Conservation (phyloP, 1,139 yeast species). For the Lodderomyces elongisporus region DNA sequence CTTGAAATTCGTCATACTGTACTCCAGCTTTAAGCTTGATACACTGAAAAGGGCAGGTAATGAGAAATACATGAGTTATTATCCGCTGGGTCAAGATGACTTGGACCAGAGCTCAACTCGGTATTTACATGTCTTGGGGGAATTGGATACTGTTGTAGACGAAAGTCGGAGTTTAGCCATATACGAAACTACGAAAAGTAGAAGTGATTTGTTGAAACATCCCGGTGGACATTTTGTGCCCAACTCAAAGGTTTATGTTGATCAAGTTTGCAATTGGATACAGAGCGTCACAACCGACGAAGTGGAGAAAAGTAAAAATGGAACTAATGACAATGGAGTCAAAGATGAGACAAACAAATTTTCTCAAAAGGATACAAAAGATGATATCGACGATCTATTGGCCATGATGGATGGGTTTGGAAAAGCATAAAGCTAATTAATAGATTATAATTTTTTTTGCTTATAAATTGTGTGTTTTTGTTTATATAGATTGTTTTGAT, state of each 20-base stretch:
- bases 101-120: constrained; percentile 21
- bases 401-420: constrained; percentile 37
- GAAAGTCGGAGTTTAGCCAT: constrained; percentile 61
- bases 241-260: constrained; percentile 56
- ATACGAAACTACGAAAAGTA: constrained; percentile 47
- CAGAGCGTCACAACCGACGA: constrained; percentile 15
- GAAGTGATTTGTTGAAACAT: constrained; percentile 52
- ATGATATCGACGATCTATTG: constrained; percentile 30
- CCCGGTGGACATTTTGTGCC: constrained; percentile 91
- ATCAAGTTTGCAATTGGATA: constrained; percentile 57
- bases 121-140: constrained; percentile 75
- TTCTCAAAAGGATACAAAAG: constrained; percentile 10
- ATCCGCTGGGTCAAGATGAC: constrained; percentile 22
- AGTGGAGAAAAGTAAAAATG: constrained; percentile 13
- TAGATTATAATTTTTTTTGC: not conserved
- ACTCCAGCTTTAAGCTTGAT: constrained; percentile 69
- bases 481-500: too few relatives aligned
- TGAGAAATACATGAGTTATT: constrained; percentile 23
- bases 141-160: constrained; percentile 84
- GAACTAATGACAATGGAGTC: constrained; percentile 3
- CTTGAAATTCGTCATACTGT: constrained; percentile 66
- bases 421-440: constrained; percentile 18
- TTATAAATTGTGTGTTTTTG: too few relatives aligned
- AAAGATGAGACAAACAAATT: not conserved
- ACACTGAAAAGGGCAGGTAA: constrained; percentile 38